phyloP scores from a whole-genome alignment of 352 stramenopile genomes.

The Phytophthora chlamydospora region DNA sequence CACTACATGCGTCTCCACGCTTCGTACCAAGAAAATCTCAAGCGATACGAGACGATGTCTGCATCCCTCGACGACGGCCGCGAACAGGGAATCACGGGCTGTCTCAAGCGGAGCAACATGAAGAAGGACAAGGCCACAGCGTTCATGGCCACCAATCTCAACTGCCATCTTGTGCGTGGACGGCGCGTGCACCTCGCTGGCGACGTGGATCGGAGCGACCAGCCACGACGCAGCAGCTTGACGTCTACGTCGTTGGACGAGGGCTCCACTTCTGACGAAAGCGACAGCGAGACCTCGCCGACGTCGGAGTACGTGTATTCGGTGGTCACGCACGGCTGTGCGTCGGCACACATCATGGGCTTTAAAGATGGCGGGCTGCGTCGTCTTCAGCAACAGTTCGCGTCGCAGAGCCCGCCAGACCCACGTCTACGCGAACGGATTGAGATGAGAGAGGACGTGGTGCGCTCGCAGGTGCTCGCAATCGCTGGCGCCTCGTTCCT shows the following conservation, averaged over 20 bases:
- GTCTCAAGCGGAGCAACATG: constrained; percentile 83
- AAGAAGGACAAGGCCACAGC: constrained; percentile 87
- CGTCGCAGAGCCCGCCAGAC: constrained; percentile 54
- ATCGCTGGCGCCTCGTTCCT: constrained; percentile 80
- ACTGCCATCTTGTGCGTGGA: constrained; percentile 80
- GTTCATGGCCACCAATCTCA: constrained; percentile 90
- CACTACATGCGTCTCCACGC: constrained; percentile 69
- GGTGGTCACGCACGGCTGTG: constrained; percentile 81
- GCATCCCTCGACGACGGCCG: constrained; percentile 76
- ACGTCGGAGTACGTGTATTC: constrained; percentile 65
- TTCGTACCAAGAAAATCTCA: constrained; percentile 70
- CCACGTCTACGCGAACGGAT: constrained; percentile 60
- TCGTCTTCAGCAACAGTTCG: constrained; percentile 54
- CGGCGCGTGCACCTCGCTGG: constrained; percentile 59
- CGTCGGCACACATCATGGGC: constrained; percentile 76
- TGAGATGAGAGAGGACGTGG: constrained; percentile 83
- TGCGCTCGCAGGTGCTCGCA: constrained; percentile 74
- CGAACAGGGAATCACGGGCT: constrained; percentile 84
- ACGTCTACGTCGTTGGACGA: constrained; percentile 43
- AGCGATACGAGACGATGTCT: constrained; percentile 71
- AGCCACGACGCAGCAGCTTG: constrained; percentile 32
- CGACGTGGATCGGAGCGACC: constrained; percentile 28
- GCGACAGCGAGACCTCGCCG: constrained; percentile 39
- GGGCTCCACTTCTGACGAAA: constrained; percentile 38
- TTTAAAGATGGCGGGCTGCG: constrained; percentile 88